Percentiles rank a stretch among this genome's conserved stretches.
These are phyloP conservation scores for Musa balbisiana DNA, from an alignment of 202 grass and related monocot species.

Conservation along the genomic window DNA sequence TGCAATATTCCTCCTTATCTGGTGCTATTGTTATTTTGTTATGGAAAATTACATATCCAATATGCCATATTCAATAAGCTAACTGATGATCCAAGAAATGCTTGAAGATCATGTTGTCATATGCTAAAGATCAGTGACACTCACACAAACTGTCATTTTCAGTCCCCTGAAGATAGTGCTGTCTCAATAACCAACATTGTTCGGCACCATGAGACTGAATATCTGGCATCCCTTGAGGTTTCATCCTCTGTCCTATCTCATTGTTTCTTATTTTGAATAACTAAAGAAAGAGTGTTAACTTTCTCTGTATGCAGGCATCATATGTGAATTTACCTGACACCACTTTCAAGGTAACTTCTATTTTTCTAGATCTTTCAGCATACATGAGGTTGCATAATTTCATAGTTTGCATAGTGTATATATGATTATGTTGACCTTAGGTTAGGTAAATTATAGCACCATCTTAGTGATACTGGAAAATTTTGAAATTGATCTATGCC, in stretches of 20 bases:
- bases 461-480: no score
- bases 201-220: conserved; percentile 71
- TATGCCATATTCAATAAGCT: background rate
- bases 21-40: background rate
- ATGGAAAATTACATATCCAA: background rate
- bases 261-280: background rate
- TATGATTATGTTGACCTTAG: no score
- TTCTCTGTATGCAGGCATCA: conserved; percentile 49
- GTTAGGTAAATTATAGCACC: no score
- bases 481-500: no score
- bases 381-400: background rate
- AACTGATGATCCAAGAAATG: background rate
- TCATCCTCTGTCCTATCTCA: conserved; percentile 12
- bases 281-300: background rate
- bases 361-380: conserved; percentile 1
- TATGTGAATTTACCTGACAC: conserved; percentile 77
- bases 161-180: conserved; percentile 76
- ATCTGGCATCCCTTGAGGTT: conserved; percentile 86
- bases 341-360: conserved; percentile 78
- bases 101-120: background rate
- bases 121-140: background rate
- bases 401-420: no score
- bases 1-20: background rate
- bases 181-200: conserved; percentile 58
- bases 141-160: conserved; percentile 18